Evolutionary conservation across 108 stramenopile genomes (phyloP), one percentile per base, ranked within the genome.

Genomic region (Craspedostauros australis): DNA sequence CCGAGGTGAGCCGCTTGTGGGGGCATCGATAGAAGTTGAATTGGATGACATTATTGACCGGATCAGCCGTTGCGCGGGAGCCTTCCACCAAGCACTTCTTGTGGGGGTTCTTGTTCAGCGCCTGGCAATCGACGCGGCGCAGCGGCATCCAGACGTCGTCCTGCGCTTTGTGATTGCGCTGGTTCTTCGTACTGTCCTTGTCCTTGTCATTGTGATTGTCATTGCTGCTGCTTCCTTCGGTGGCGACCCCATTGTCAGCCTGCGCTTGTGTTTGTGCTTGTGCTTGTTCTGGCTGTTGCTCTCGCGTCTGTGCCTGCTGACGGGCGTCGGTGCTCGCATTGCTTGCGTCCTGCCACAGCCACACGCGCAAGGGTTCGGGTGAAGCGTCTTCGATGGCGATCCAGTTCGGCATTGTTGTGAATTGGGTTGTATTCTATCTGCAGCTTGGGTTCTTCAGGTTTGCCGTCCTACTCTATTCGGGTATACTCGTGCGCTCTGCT

Each of bases 81-180:
- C 72, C 64, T 32, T 87, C 86, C 36, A 91, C 76, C 14, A 77
- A 38, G 16, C 84, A 75, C 15, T 66, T 58, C 19, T 46, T 55
- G 4, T 16, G 20, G 27, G 50, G 23, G 26, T 27, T 52, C 50
- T 65, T 55, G 54, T 87, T 87, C 25, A 91, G 67, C 4, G 80
- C 76, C 60, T 69, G 57, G 55, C 83, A 83, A 46, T 91, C 89
- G 18, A 62, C 62, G 53, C 82, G 82, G 15, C 85, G 76, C 30
- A 91, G 51, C 11, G 89, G 85, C 50, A 72, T 76, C 88, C 88
- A 91, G 7, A 73, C 70, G 20, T 83, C 80, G 3, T 40, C 54
- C 26, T 56, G 34, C 27, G 48, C 34, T 14, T 25, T 41, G 31
- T 12, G 28, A 12, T 47, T 25, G 39, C 50, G 18, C 20, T 40